These are phyloP conservation scores for Xylaria cubensis DNA, from an alignment of 495 filamentous ascomycete genomes.

Conservation along the genomic window DNA sequence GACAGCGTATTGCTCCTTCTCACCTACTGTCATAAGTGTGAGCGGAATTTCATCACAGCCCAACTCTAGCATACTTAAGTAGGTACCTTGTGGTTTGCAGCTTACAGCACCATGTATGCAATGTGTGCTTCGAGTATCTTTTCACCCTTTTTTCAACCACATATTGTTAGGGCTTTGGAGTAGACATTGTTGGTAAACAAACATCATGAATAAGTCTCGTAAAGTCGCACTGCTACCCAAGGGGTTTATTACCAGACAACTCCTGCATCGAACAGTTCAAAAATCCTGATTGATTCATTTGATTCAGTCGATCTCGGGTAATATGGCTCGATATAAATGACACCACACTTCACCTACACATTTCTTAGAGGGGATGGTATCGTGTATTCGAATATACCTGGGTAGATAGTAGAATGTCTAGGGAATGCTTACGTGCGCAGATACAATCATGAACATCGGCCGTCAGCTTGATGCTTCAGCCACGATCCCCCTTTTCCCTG, in stretches of 20 bases:
- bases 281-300: neutral
- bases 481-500: neutral
- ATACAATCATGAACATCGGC: neutral
- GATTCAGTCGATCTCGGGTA: neutral
- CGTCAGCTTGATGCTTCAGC: neutral
- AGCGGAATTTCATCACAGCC: neutral
- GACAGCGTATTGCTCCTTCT: neutral
- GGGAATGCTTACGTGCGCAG: neutral
- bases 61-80: neutral
- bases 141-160: no score
- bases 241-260: no score
- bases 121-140: no score
- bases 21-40: neutral
- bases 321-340: neutral
- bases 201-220: neutral
- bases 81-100: neutral
- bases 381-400: neutral
- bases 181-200: neutral
- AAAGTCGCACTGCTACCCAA: no score
- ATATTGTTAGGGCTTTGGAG: neutral
- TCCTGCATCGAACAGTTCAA: neutral
- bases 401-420: neutral
- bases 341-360: neutral
- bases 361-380: neutral
- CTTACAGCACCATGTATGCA: neutral